phyloP scores from a whole-genome alignment of 2,329 filamentous ascomycete genomes.

The Colletotrichum cordylinicola region DNA sequence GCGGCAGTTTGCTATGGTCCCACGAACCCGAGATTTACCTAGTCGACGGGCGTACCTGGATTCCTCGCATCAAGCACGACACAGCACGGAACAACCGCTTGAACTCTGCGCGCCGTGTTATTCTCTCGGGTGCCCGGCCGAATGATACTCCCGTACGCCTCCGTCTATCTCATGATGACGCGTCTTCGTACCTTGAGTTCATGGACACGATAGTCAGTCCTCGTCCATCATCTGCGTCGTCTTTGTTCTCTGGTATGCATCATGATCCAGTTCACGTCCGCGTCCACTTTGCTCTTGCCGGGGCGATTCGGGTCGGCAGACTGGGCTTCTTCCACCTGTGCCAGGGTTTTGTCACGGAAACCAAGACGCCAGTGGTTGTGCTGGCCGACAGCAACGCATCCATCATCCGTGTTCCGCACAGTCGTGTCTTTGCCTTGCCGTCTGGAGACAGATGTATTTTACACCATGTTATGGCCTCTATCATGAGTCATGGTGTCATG shows the following conservation, averaged over 20 bases:
- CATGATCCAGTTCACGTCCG: background rate
- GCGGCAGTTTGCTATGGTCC: background rate
- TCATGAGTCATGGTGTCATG: background rate
- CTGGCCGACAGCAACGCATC: slow-evolving; percentile 1
- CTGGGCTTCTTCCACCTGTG: background rate
- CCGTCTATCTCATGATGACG: background rate
- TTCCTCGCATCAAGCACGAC: slow-evolving; percentile 10
- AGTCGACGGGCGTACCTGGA: background rate
- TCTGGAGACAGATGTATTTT: background rate
- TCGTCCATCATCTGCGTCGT: background rate
- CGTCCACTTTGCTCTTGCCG: background rate
- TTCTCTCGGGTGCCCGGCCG: background rate
- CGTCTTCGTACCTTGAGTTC: background rate
- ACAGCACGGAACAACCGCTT: background rate
- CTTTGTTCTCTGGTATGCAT: background rate
- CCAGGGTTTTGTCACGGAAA: background rate
- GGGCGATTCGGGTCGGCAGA: background rate
- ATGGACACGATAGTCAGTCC: background rate
- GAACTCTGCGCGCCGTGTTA: background rate
- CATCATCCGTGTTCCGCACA: background rate
- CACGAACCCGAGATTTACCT: background rate
- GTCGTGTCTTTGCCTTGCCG: background rate
- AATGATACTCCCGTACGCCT: background rate
- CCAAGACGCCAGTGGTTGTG: background rate
- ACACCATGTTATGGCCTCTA: background rate